These are phyloP conservation scores for Vachellia collinsii DNA, from an alignment of 306 rosid species.

Conservation along the genomic window DNA sequence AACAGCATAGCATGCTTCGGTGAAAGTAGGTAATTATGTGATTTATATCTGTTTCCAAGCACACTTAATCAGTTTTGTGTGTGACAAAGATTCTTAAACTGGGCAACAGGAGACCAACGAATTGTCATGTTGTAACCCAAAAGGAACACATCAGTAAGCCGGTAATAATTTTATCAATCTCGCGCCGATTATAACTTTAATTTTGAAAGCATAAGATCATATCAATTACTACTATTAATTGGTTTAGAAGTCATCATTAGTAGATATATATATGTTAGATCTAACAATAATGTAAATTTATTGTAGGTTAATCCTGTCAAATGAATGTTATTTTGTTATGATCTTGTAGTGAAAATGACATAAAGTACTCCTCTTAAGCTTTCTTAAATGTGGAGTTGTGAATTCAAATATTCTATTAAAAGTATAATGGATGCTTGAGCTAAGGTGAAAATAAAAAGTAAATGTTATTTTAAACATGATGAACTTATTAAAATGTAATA, in stretches of 20 bases:
- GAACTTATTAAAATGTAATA: too few relatives aligned
- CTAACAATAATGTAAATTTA: not conserved
- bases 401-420: too few relatives aligned
- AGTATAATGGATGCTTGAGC: too few relatives aligned
- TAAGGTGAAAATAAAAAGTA: too few relatives aligned
- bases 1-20: not conserved
- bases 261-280: too few relatives aligned
- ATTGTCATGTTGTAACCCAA: not conserved
- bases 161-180: not conserved
- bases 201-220: not conserved
- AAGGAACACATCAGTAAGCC: not conserved
- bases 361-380: too few relatives aligned
- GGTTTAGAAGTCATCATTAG: not conserved
- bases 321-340: not conserved
- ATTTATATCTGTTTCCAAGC: not conserved
- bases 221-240: too few relatives aligned
- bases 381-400: too few relatives aligned
- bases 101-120: not conserved
- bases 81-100: not conserved
- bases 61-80: not conserved
- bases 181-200: not conserved
- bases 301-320: not conserved
- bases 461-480: too few relatives aligned
- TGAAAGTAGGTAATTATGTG: not conserved
- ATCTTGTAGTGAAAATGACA: too few relatives aligned